These are phyloP conservation scores for Ilex asprella DNA, from an alignment of 257 asterid genomes.

Conservation along the genomic window DNA sequence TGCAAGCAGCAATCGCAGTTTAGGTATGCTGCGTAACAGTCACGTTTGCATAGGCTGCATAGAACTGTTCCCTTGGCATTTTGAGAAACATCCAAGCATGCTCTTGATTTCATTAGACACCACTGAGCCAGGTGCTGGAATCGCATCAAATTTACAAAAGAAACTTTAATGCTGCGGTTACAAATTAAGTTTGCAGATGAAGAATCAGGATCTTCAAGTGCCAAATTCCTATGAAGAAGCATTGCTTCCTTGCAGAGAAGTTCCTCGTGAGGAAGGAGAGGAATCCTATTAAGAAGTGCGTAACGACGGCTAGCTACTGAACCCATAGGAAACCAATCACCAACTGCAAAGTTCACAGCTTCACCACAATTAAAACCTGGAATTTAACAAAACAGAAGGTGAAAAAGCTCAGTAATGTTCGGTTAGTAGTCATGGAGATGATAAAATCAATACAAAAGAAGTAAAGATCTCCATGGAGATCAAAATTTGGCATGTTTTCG, in stretches of 20 bases:
- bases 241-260: conserved; percentile 95
- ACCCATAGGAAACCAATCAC: conserved; percentile 95
- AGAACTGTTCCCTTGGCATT: conserved; percentile 77
- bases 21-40: conserved; percentile 76
- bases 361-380: conserved; percentile 97
- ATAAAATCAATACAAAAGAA: no score
- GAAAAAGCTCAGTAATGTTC: not conserved
- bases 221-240: conserved; percentile 37
- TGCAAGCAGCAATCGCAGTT: conserved; percentile 70
- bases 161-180: conserved; percentile 43
- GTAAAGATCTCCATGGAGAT: no score
- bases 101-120: conserved; percentile 52
- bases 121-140: conserved; percentile 86
- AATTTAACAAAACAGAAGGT: not conserved
- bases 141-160: conserved; percentile 70
- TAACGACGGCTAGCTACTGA: conserved; percentile 86
- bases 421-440: no score
- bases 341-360: conserved; percentile 96
- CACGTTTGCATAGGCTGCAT: conserved; percentile 87
- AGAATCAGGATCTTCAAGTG: conserved; percentile 40
- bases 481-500: no score
- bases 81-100: conserved; percentile 38
- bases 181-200: conserved; percentile 38
- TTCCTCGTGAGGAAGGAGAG: conserved; percentile 94
- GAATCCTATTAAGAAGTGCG: conserved; percentile 72